phyloP scores from a whole-genome alignment of 2,329 filamentous ascomycete genomes.

The Fusarium virguliforme region DNA sequence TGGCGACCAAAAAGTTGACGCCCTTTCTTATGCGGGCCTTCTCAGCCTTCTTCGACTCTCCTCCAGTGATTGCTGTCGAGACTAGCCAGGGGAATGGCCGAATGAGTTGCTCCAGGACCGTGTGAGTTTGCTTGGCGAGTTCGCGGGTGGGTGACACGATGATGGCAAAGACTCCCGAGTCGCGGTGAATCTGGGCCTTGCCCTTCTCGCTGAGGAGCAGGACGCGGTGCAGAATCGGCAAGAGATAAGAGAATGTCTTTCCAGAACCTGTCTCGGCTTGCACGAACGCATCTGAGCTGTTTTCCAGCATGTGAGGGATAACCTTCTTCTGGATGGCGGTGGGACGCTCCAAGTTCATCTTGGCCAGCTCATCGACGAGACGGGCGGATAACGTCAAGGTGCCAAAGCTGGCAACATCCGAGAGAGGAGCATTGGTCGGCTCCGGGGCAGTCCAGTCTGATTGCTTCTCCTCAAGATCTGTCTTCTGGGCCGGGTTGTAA shows the following conservation, averaged over 20 bases:
- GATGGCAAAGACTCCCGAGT: constrained; percentile 93
- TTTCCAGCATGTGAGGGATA: constrained; percentile 83
- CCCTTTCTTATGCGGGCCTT: constrained; percentile 96
- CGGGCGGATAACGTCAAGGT: constrained; percentile 86
- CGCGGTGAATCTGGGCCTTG: constrained; percentile 78
- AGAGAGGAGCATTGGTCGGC: constrained; percentile 92
- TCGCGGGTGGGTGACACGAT: constrained; percentile 95
- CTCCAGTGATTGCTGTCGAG: constrained; percentile 84
- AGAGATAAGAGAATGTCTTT: constrained; percentile 95
- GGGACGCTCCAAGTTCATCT: constrained; percentile 90
- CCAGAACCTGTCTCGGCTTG: constrained; percentile 98
- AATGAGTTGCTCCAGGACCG: constrained; percentile 87
- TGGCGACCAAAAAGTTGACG: constrained; percentile 95
- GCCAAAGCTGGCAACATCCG: constrained; percentile 88
- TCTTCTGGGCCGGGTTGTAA: constrained; percentile 84
- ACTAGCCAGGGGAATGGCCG: constrained; percentile 96
- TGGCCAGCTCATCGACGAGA: constrained; percentile 87
- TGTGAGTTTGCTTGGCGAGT: constrained; percentile 92
- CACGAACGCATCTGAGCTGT: constrained; percentile 92
- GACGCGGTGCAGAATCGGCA: constrained; percentile 92
- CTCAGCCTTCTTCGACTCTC: constrained; percentile 82
- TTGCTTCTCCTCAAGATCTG: constrained; percentile 68
- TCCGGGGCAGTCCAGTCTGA: constrained; percentile 72
- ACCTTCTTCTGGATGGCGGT: constrained; percentile 96
- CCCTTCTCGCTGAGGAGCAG: constrained; percentile 78